Base-by-base conservation (phyloP, 140 eudicot species). In the Senecio squalidus region DNA sequence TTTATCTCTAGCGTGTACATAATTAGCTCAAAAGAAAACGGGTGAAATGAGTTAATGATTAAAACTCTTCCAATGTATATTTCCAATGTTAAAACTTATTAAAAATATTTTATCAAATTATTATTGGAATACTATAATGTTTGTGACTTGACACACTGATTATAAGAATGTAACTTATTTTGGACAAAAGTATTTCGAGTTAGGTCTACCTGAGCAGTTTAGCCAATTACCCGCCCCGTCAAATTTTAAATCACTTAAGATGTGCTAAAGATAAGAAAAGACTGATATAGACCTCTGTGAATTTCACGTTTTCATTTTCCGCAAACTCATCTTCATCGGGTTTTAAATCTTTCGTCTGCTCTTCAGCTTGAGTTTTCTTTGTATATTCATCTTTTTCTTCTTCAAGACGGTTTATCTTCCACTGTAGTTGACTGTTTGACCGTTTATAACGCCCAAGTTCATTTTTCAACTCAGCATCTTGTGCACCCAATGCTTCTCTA, bases 381-480 rank as follows among this genome's bases (percentile, higher is more conserved):
- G 39, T 2, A 52, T 62, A 57, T 53, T 67, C 86, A 29, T 76
- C 77, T 62, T 80, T 75, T 77, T 75, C 81, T 55, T 75, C 79
- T 76, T 72, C 74, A 76, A 84, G 77, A 58, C 73, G 41, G 23
- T 74, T 74, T 60, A 79, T 47, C 72, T 80, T 82, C 85, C 78
- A 50, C 66, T 67, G 81, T 9, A 86, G 67, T 77, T 77, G 81
- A 69, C 81, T 75, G 55, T 77, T 82, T 60, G 74, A 65, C 67
- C 84, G 80, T 61, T 80, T 82, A 11, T 74, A 29, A 55, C 70
- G 81, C 58, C 84, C 79, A 5, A 86, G 66, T 49, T 86, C 92
- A 72, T 79, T 73, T 74, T 77, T 86, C 45, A 82, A 70, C 75
- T 86, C 88, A 15, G 80, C 74, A 16, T 76, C 88, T 45, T 79